Evolutionary conservation across 495 filamentous ascomycete species (phyloP), one percentile per base, ranked within the genome.

Genomic region (Corynascus novoguineensis): DNA sequence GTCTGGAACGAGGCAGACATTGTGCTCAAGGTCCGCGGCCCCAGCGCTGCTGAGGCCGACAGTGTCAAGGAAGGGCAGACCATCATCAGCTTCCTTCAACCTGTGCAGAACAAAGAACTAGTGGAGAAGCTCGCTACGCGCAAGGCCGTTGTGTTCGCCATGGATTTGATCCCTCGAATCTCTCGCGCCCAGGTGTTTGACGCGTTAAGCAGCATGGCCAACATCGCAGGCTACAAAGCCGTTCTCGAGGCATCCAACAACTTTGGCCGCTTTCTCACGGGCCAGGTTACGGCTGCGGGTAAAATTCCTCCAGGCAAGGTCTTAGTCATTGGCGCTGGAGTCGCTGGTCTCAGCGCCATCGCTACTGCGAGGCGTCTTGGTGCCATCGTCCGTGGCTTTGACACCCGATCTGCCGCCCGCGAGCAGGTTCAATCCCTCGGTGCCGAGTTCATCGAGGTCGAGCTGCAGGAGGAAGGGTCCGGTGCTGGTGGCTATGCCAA

Each of bases 181-280:
- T 91, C 88, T 0, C 78, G 87, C n/a, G 86, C 87, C 1, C 87
- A 90, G 62, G 80, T 82, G 8, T 92, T 90, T 64, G 88, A 92
- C 71, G 88, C 87, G 12, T 73, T 90, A 60, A 87, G 85, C 66
- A 89, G 86, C 10, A 91, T 91, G 88, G 87, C 88, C 54, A 92
- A 92, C 59, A 92, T 90, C 68, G 87, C 88, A 19, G 88, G 88
- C 5, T 92, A 92, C 71, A 92, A 90, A 68, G 88, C 87, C 17
- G 86, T 92, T 1, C 70, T 92, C 48, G 87, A 91, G 65, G 88
- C 88, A 2, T 89, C 87, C 1, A 91, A 90, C 68, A 80, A 84
- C 61, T 92, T 90, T 67, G 88, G 87, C 54, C 83, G 87, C 38
- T 92, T 89, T 63, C 70, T 92, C 55, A 90, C 88, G 28, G 88